Evolutionary conservation across 345 rosid genomes (phyloP).

Genomic region (Kandelia obovata): DNA sequence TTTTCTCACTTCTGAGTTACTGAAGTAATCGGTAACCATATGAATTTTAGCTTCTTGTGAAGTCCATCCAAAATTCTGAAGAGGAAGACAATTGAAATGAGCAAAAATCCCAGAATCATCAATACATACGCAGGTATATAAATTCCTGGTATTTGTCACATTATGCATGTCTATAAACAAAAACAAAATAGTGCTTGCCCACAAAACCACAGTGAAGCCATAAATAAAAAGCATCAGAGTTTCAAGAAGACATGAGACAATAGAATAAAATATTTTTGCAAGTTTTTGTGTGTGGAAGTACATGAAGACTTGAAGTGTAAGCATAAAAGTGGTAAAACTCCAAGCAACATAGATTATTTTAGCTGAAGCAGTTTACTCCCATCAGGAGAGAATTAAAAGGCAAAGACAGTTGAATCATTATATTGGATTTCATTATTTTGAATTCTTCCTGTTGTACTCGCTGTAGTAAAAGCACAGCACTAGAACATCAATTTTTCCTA

Average conservation of each 20-base stretch:
- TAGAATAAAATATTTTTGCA: background rate
- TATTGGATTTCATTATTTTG: too few species aligned
- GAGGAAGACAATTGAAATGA: constrained; percentile 23
- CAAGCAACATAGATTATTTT: background rate
- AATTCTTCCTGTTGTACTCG: too few species aligned
- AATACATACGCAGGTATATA: background rate
- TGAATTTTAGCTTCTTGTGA: constrained; percentile 90
- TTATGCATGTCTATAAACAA: background rate
- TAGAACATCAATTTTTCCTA: background rate
- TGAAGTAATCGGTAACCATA: constrained; percentile 88
- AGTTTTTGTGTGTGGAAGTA: background rate
- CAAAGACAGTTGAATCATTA: too few species aligned
- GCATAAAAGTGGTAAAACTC: too few species aligned
- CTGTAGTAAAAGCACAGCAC: too few species aligned
- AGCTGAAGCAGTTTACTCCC: background rate
- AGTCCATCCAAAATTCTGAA: constrained; percentile 89
- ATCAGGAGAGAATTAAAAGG: background rate
- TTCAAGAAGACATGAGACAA: background rate
- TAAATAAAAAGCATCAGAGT: too few species aligned
- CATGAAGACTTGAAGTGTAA: background rate
- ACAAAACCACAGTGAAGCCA: background rate
- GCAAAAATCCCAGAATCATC: constrained; percentile 7
- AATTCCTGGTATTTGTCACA: background rate
- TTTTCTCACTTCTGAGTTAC: constrained; percentile 68
- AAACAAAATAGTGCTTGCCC: background rate